Evolutionary conservation across 108 stramenopile species (phyloP).

Genomic region (Pseudonitzschia pungens): DNA sequence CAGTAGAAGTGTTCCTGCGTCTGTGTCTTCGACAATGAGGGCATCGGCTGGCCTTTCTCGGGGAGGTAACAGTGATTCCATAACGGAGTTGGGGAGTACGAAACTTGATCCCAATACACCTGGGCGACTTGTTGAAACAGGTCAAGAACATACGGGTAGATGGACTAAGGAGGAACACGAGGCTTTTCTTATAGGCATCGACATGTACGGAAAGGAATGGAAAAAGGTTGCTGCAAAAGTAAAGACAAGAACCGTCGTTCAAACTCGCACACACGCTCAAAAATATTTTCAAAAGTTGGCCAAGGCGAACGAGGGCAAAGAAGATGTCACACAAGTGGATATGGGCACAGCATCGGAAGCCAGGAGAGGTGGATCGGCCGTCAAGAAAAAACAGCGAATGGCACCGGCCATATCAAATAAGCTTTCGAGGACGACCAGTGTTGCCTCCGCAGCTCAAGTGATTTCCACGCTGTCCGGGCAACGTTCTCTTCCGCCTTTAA

Average conservation of each 20-base stretch:
- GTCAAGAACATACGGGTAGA: conserved; percentile 81
- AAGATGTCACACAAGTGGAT: conserved; percentile 21
- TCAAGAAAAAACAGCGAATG: conserved; percentile 25
- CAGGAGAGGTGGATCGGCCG: conserved; percentile 14
- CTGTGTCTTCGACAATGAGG: conserved; percentile 2
- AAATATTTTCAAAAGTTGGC: conserved; percentile 98
- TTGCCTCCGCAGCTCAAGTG: conserved; percentile 31
- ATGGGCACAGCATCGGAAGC: conserved; percentile 30
- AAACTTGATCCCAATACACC: conserved; percentile 47
- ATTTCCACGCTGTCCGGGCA: conserved; percentile 30
- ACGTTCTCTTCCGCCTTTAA: not conserved
- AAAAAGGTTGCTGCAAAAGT: conserved; percentile 90
- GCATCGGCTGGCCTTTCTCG: not conserved
- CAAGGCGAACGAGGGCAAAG: conserved; percentile 55
- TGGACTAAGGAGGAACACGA: conserved; percentile 93
- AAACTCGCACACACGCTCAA: conserved; percentile 98
- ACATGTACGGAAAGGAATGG: conserved; percentile 95
- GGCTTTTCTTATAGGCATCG: conserved; percentile 84
- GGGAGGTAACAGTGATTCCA: not conserved
- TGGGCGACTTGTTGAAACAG: conserved; percentile 71
- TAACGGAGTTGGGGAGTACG: not conserved
- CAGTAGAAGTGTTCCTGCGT: not conserved
- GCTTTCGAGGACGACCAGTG: conserved; percentile 13
- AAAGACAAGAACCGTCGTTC: conserved; percentile 95
- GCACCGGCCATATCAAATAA: not conserved